phyloP scores from a whole-genome alignment of 202 grass and related monocot genomes.

The Schoenoplectus triqueter region DNA sequence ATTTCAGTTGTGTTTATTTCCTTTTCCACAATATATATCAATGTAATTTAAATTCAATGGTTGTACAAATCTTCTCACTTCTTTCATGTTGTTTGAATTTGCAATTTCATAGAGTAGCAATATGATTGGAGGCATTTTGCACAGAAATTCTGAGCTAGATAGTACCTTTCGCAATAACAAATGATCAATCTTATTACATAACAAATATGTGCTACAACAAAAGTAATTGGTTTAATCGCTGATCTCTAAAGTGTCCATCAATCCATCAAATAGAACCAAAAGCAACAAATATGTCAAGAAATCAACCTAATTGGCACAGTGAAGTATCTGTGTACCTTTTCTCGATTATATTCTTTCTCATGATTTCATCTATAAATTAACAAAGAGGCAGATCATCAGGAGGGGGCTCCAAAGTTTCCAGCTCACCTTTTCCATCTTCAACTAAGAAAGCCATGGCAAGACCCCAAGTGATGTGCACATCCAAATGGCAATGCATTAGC shows the following conservation, averaged over 20 bases:
- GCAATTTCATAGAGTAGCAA: not conserved
- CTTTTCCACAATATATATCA: slow-evolving; percentile 12
- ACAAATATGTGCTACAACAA: slow-evolving; percentile 34
- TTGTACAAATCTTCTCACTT: not conserved
- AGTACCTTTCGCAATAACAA: slow-evolving; percentile 23
- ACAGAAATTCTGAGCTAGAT: not conserved
- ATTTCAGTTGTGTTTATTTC: slow-evolving; percentile 4
- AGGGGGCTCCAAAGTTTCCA: slow-evolving; percentile 67
- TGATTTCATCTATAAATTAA: slow-evolving; percentile 44
- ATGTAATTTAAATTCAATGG: not conserved
- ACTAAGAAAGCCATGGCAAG: slow-evolving; percentile 92
- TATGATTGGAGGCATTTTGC: not conserved
- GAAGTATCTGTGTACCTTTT: slow-evolving; percentile 14
- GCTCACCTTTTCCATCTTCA: slow-evolving; percentile 60
- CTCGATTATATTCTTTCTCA: not conserved
- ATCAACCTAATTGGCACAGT: not conserved
- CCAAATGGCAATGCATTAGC: slow-evolving; percentile 91
- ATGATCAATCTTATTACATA: slow-evolving; percentile 41
- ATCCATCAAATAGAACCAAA: slow-evolving; percentile 13
- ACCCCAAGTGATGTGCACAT: slow-evolving; percentile 91
- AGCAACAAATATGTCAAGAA: slow-evolving; percentile 27
- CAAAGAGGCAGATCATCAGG: slow-evolving; percentile 71
- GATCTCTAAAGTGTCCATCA: slow-evolving; percentile 28
- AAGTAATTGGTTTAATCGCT: slow-evolving; percentile 33
- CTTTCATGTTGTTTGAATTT: not conserved